Evolutionary conservation across 345 rosid species (phyloP).

Genomic region (Eucalyptus sp.): DNA sequence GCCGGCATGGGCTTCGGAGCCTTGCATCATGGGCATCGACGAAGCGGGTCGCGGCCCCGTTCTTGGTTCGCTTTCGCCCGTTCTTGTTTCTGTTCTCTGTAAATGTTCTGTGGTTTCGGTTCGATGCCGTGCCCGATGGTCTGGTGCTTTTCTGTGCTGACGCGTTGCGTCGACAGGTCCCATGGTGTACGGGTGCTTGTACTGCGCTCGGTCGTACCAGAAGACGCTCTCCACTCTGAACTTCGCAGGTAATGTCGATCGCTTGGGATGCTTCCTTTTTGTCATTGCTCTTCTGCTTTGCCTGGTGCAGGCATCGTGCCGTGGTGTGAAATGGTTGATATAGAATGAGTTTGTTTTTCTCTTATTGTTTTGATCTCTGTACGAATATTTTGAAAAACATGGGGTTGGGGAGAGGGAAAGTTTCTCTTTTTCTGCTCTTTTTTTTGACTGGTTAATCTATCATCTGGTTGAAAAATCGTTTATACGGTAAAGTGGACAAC

Average conservation of each 20-base stretch:
- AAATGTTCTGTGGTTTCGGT: not conserved
- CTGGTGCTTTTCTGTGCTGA: not conserved
- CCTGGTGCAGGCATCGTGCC: not conserved
- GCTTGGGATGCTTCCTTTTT: not conserved
- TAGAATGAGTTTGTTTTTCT: not conserved
- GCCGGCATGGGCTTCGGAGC: slow-evolving; percentile 61
- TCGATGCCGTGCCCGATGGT: not conserved
- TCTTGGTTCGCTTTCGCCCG: slow-evolving; percentile 25
- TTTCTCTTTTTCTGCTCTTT: not conserved
- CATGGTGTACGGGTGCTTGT: slow-evolving; percentile 93
- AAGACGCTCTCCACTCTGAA: slow-evolving; percentile 64
- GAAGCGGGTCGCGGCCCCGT: slow-evolving; percentile 98
- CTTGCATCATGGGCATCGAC: slow-evolving; percentile 93
- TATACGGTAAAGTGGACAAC: not conserved
- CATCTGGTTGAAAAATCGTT: not conserved
- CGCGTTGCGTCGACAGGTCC: slow-evolving; percentile 45
- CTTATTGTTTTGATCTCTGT: not conserved
- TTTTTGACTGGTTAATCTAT: not conserved
- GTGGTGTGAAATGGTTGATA: not conserved
- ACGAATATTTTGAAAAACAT: not conserved
- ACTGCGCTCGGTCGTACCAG: slow-evolving; percentile 72
- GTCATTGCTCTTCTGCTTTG: not conserved
- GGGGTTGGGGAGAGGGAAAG: not conserved
- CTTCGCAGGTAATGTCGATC: slow-evolving; percentile 46
- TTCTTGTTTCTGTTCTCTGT: not conserved